Conservation (phyloP, 2,329 filamentous ascomycete species). For the Sarocladium strictum region DNA sequence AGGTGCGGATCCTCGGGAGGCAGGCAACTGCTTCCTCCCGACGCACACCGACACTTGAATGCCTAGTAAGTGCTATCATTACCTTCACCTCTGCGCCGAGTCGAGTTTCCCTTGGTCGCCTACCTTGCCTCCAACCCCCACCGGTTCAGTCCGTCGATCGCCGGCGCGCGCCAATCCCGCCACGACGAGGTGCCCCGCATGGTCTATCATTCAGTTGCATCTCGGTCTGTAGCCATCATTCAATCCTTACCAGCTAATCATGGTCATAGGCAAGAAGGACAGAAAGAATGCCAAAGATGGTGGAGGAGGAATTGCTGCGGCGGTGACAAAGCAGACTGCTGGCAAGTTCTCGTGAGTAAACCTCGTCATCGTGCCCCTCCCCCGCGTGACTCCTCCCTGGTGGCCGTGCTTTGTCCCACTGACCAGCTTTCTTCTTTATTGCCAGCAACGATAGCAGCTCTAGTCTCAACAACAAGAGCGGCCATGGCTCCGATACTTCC, state of each 20-base stretch:
- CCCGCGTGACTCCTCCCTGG: conserved; percentile 13
- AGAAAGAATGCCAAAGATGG: conserved; percentile 50
- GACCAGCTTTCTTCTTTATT: conserved; percentile 3
- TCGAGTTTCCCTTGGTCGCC: conserved; percentile 9
- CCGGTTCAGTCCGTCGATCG: background rate
- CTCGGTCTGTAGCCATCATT: conserved; percentile 9
- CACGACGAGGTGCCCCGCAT: background rate
- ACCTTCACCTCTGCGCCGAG: conserved; percentile 12
- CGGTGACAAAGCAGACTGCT: conserved; percentile 46
- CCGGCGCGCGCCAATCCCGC: conserved; percentile 5
- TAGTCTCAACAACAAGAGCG: conserved; percentile 28
- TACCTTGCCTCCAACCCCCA: conserved; percentile 13
- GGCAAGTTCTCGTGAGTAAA: conserved; percentile 45
- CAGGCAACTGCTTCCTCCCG: conserved; percentile 25
- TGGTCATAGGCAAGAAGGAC: conserved; percentile 40
- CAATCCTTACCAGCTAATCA: conserved; percentile 18
- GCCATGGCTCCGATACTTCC: conserved; percentile 35
- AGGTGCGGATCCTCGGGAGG: conserved; percentile 21
- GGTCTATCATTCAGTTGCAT: background rate
- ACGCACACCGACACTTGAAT: conserved; percentile 27
- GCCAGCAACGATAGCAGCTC: conserved; percentile 22
- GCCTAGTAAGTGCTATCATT: conserved; percentile 26
- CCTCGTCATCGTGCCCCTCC: conserved; percentile 21
- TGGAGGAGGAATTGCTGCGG: conserved; percentile 45
- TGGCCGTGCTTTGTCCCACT: conserved; percentile 2